phyloP scores from a whole-genome alignment of 768 basidiomycete genomes.

The Hericium erinaceus region DNA sequence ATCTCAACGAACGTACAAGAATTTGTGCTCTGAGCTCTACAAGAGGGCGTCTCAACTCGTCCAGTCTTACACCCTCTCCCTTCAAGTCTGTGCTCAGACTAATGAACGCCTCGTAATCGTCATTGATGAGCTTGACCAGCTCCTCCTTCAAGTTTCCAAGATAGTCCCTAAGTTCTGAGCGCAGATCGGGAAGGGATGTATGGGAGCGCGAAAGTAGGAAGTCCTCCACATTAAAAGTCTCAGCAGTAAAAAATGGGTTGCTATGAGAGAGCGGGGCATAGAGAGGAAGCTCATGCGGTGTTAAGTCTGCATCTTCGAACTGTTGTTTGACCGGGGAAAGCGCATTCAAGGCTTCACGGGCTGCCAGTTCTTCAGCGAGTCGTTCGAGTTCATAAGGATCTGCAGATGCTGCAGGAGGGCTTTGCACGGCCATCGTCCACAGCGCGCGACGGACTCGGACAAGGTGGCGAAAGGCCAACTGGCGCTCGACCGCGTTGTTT shows the following conservation, averaged over 20 bases:
- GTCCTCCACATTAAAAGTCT: slow-evolving; percentile 70
- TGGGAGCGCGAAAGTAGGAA: slow-evolving; percentile 84
- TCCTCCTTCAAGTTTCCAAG: slow-evolving; percentile 81
- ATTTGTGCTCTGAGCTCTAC: slow-evolving; percentile 53
- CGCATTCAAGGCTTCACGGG: slow-evolving; percentile 34
- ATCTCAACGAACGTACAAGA: slow-evolving; percentile 37
- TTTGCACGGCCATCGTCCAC: slow-evolving; percentile 2
- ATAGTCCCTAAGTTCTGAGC: slow-evolving; percentile 82
- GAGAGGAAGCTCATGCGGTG: slow-evolving; percentile 44
- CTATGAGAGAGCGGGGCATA: slow-evolving; percentile 70
- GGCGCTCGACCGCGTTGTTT: neutral
- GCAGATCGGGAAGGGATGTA: slow-evolving; percentile 80
- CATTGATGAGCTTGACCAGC: slow-evolving; percentile 90
- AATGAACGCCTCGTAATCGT: slow-evolving; percentile 97
- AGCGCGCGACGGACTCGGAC: neutral
- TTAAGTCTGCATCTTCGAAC: slow-evolving; percentile 1
- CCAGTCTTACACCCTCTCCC: slow-evolving; percentile 71
- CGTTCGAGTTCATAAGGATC: slow-evolving; percentile 65
- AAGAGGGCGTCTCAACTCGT: slow-evolving; percentile 61
- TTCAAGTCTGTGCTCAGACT: slow-evolving; percentile 87
- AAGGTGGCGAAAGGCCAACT: neutral
- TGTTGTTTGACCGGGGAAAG: neutral
- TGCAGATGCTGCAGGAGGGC: slow-evolving; percentile 9
- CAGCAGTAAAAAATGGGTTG: slow-evolving; percentile 61
- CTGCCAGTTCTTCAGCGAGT: slow-evolving; percentile 63